Percentiles rank a stretch among this genome's conserved stretches.
Evolutionary conservation across 2,329 filamentous ascomycete species (phyloP).

Genomic region (Xylaria sp.): DNA sequence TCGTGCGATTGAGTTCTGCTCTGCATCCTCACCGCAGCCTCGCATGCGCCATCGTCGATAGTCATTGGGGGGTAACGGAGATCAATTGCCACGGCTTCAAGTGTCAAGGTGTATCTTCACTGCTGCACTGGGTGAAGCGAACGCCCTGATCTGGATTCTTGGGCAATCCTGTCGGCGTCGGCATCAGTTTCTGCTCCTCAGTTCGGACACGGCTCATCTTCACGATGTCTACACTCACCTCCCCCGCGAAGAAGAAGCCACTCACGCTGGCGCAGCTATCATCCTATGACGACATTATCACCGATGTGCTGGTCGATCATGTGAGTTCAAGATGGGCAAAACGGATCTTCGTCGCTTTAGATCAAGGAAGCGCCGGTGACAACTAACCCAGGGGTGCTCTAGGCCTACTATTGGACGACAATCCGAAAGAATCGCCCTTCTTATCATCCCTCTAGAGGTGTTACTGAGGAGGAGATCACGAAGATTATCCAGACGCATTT

Average conservation of each 20-base stretch:
- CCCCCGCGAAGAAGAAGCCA: constrained; percentile 56
- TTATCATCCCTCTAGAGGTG: constrained; percentile 76
- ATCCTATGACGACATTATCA: constrained; percentile 91
- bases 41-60: background rate
- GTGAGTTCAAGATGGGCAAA: constrained; percentile 49
- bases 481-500: constrained; percentile 60
- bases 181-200: constrained; percentile 1
- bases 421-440: constrained; percentile 91
- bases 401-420: constrained; percentile 95
- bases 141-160: background rate
- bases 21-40: constrained; percentile 4
- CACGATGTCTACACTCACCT: constrained; percentile 36
- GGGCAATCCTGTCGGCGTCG: background rate
- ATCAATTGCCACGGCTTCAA: background rate
- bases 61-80: background rate
- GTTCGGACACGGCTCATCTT: constrained; percentile 3
- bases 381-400: constrained; percentile 22
- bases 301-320: constrained; percentile 90
- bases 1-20: background rate
- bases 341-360: background rate
- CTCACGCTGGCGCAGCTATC: constrained; percentile 84
- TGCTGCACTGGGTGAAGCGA: background rate
- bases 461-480: constrained; percentile 59
- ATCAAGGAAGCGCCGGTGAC: constrained; percentile 5
- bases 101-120: background rate